These are phyloP conservation scores for Suillus subaureus DNA, from an alignment of 768 basidiomycete species.

Conservation along the genomic window DNA sequence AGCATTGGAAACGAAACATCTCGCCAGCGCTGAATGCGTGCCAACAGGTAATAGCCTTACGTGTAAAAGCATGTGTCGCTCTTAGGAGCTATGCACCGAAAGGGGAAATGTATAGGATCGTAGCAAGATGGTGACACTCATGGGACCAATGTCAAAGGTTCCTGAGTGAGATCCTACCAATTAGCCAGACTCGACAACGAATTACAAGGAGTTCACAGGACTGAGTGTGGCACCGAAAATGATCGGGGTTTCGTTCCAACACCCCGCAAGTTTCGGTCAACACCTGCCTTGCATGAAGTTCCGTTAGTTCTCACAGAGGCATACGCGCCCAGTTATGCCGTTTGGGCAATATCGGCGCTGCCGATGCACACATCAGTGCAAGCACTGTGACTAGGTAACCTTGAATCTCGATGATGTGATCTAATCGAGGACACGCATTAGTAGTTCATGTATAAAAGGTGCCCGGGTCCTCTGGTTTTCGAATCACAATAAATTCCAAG, in stretches of 20 bases:
- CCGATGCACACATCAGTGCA: slow-evolving; percentile 29
- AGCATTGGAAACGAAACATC: slow-evolving; percentile 14
- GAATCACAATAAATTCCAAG: slow-evolving; percentile 12
- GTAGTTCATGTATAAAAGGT: slow-evolving; percentile 35
- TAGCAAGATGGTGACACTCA: slow-evolving; percentile 11
- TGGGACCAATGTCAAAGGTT: slow-evolving; percentile 19
- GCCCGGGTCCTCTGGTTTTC: neutral
- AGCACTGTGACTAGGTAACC: slow-evolving; percentile 36
- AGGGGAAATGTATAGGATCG: slow-evolving; percentile 4
- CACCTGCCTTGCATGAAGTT: slow-evolving; percentile 6
- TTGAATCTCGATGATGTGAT: slow-evolving; percentile 34
- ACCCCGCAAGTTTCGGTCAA: slow-evolving; percentile 9
- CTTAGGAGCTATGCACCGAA: neutral
- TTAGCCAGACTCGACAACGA: slow-evolving; percentile 14
- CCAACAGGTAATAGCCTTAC: slow-evolving; percentile 8
- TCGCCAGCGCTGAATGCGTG: neutral
- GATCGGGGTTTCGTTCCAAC: slow-evolving; percentile 17
- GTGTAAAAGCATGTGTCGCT: neutral
- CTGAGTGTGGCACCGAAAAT: slow-evolving; percentile 25
- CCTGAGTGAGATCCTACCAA: slow-evolving; percentile 24
- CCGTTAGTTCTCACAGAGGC: slow-evolving; percentile 11
- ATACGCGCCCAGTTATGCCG: slow-evolving; percentile 28
- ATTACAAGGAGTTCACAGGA: slow-evolving; percentile 21
- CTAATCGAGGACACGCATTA: slow-evolving; percentile 30
- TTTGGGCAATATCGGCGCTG: slow-evolving; percentile 21